Evolutionary conservation across 1,284 basidiomycete species (phyloP), one percentile per base, ranked within the genome.

Genomic region (Flammula alnicola): DNA sequence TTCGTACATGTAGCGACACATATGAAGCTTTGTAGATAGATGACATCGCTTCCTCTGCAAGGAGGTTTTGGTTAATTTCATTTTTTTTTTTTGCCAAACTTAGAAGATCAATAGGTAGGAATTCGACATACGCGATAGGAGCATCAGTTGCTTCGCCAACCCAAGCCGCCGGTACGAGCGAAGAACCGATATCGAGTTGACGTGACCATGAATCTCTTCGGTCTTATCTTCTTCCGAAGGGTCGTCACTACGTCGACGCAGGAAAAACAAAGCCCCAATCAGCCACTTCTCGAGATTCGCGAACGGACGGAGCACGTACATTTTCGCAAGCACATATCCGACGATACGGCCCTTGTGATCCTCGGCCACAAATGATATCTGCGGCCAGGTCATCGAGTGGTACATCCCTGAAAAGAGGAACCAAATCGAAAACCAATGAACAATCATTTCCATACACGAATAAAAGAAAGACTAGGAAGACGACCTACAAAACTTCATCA

Each of bases 241-340:
- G 19, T 70, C 86, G 75, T 91, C 71, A 27, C 60, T 62, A 43
- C 44, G 12, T 20, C 26, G 12, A 39, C 16, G 29, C n/a, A n/a
- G n/a, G n/a, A n/a, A n/a, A n/a, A n/a, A n/a, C n/a, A n/a, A n/a
- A 26, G 12, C 10, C 23, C 11, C 44, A 46, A 49, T 45, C 17
- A 42, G 47, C 44, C 27, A 39, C 50, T 17, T n/a, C 27, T 17
- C 11, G 44, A 17, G 12, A 47, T 55, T 37, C 44, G 33, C 51
- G 8, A 9, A 31, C 16, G 44, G 23, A 12, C 38, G 51, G 20
- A 22, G 23, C 1, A 69, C 75, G 51, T 68, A 93, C 95, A 98
- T 95, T 69, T 96, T 96, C 0, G 92, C 93, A 9, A 98, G 73
- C 19, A 98, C 95, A 68, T 98, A 98, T 17, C 95, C 95, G 1